Base-by-base conservation (phyloP, 163 green algal species). In the Scenedesmus sp. region DNA sequence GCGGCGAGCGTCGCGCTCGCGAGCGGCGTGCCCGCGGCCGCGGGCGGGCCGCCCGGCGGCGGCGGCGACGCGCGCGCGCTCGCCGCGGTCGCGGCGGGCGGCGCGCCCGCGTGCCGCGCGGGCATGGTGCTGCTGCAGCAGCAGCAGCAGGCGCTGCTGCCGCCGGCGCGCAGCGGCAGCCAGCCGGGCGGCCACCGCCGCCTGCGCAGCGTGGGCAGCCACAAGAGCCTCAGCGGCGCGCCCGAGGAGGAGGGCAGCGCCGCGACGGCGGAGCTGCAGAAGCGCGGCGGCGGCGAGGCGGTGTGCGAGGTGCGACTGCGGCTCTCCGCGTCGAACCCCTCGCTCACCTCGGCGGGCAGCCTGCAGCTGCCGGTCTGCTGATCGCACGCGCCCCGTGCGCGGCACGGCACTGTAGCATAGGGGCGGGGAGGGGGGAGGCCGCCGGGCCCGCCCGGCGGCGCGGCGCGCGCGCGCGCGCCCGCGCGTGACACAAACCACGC, bases 301-400 rank as follows among this genome's bases (percentile, higher is more conserved):
- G 70, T 78, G 10, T 78, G 70, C 26, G 70, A 78, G 42, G 57
- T 78, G 20, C 17, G 70, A 24, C 31, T 78, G 42, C 65, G 7
- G 24, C 14, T 60, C 39, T 70, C 56, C 28, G 42, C 28, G 9
- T 70, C 57, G 7, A 24, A 13, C 1, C 24, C n/a, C 5, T 53
- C 50, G 7, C 47, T 76, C 13, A 7, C 31, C 31, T 63, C 56
- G 20, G 18, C 45, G 3, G 57, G 56, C 39, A 62, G 56, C 24
- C 24, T 56, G 63, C 39, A n/a, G n/a, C n/a, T n/a, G n/a, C n/a
- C n/a, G n/a, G n/a, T 44, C 28, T 64, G 26, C 28, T 64, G 14
- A 64, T n/a, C n/a, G n/a, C n/a, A n/a, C n/a, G n/a, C n/a, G n/a
- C n/a, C n/a, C n/a, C n/a, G n/a, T n/a, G n/a, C n/a, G n/a, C n/a